Evolutionary conservation across 257 asterid species (phyloP).

Genomic region (Solanum boliviense): DNA sequence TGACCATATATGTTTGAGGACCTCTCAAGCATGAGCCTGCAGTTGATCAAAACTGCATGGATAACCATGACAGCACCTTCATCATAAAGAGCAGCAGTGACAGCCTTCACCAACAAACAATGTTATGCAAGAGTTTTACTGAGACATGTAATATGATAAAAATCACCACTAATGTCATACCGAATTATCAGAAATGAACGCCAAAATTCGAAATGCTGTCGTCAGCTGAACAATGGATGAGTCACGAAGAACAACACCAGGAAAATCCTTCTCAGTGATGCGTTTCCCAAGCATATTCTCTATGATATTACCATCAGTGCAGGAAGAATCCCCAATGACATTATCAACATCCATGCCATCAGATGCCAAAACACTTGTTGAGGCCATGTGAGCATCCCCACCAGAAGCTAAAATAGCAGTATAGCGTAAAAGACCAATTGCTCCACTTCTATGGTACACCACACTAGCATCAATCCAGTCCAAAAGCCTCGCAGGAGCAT

Average conservation of each 20-base stretch:
- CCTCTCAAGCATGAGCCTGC: slow-evolving; percentile 90
- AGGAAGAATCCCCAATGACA: slow-evolving; percentile 77
- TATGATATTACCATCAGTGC: slow-evolving; percentile 64
- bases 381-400: slow-evolving; percentile 88
- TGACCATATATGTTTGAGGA: slow-evolving; percentile 84
- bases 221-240: slow-evolving; percentile 84
- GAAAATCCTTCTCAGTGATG: slow-evolving; percentile 87
- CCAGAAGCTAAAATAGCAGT: slow-evolving; percentile 86
- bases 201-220: slow-evolving; percentile 84
- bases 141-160: neutral
- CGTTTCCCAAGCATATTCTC: slow-evolving; percentile 87
- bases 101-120: slow-evolving; percentile 39
- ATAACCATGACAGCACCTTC: slow-evolving; percentile 95
- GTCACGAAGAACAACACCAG: slow-evolving; percentile 81
- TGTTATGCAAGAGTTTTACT: neutral
- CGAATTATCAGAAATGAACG: slow-evolving; percentile 74
- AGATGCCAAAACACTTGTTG: slow-evolving; percentile 79
- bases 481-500: slow-evolving; percentile 88
- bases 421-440: slow-evolving; percentile 61
- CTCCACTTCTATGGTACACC: slow-evolving; percentile 87
- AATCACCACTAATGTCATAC: slow-evolving; percentile 22
- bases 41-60: slow-evolving; percentile 87
- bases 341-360: slow-evolving; percentile 89
- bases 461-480: slow-evolving; percentile 98
- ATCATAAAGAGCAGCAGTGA: slow-evolving; percentile 78